Evolutionary conservation across 2,329 filamentous ascomycete genomes (phyloP), one percentile per base, ranked within the genome.

Genomic region (Fusarium subglutinans): DNA sequence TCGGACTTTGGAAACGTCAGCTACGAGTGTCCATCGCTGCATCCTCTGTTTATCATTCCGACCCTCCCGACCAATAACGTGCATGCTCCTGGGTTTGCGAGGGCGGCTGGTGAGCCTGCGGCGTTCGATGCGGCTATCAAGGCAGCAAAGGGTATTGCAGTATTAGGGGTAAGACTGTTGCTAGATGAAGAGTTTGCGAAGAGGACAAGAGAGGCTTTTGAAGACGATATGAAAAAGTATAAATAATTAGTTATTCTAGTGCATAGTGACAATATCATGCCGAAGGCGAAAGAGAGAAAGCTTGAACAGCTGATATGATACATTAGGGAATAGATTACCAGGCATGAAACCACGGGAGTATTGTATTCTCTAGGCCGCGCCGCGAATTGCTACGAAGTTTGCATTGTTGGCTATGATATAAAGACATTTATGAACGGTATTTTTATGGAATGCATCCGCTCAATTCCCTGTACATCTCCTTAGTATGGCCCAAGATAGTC

Each of bases 201-300:
- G 1, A n/a, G 2, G 20, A 30, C 15, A 10, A 30, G 10, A 8
- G 26, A n/a, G 14, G 20, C 45, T n/a, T 48, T 9, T 48, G 20
- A 30, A 12, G 7, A 30, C 0, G 45, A 48, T 6, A 12, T 30
- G 10, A 13, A 8, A 1, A 45, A 4, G 6, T 20, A 3, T 9
- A 18, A 26, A 13, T 45, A 18, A 2, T 45, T 6, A 24, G n/a
- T 18, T 11, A 1, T 5, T 24, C 0, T 17, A 24, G 0, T 1
- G 6, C 15, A 4, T 12, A 8, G 15, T 44, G 15, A 0, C n/a
- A 44, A 44, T 5, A 12, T 18, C 0, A 11, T 5, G n/a, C 2
- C n/a, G 0, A 43, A 24, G 7, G 7, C 0, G 17, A 18, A 18
- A 37, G 9, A 18, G 1, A 37, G 8, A 1, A 2, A 37, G 35